These are phyloP conservation scores for Wickerhamiella pararugosa DNA, from an alignment of 1,139 yeast genomes.

Conservation along the genomic window DNA sequence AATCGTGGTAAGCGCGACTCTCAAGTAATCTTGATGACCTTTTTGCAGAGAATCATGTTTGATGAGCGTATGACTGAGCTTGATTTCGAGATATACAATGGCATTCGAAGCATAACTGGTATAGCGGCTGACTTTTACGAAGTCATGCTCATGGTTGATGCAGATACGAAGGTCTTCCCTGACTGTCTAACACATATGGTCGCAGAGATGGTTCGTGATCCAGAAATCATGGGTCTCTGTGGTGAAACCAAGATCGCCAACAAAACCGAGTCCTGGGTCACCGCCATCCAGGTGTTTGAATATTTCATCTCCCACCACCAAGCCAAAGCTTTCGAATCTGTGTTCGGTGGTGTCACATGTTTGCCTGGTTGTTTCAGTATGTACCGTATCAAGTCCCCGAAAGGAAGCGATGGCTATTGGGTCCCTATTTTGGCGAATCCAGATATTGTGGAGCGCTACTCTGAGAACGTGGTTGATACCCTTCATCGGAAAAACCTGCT, in stretches of 20 bases:
- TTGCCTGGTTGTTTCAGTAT: conserved; percentile 95
- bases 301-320: conserved; percentile 94
- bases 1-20: conserved; percentile 98
- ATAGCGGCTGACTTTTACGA: conserved; percentile 80
- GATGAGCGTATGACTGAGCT: conserved; percentile 95
- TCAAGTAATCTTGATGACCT: conserved; percentile 85
- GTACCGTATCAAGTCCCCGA: conserved; percentile 90
- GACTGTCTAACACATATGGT: conserved; percentile 87
- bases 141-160: conserved; percentile 85
- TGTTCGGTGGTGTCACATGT: conserved; percentile 94
- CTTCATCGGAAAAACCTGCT: conserved; percentile 81
- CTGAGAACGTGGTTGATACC: conserved; percentile 77
- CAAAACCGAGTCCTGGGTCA: conserved; percentile 77
- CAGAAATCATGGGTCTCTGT: conserved; percentile 85
- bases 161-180: conserved; percentile 86
- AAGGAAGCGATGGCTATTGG: conserved; percentile 84
- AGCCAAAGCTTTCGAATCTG: conserved; percentile 90
- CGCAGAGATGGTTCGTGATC: conserved; percentile 85
- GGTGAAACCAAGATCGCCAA: conserved; percentile 95
- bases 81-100: conserved; percentile 65
- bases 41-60: conserved; percentile 78
- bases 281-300: conserved; percentile 91
- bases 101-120: conserved; percentile 80
- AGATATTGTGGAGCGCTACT: conserved; percentile 87
- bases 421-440: conserved; percentile 94